A percentile compares a stretch with the other conserved stretches of the same genome.
These are phyloP conservation scores for Cordyceps tenuipes DNA, from an alignment of 2,329 filamentous ascomycete genomes.

Conservation along the genomic window DNA sequence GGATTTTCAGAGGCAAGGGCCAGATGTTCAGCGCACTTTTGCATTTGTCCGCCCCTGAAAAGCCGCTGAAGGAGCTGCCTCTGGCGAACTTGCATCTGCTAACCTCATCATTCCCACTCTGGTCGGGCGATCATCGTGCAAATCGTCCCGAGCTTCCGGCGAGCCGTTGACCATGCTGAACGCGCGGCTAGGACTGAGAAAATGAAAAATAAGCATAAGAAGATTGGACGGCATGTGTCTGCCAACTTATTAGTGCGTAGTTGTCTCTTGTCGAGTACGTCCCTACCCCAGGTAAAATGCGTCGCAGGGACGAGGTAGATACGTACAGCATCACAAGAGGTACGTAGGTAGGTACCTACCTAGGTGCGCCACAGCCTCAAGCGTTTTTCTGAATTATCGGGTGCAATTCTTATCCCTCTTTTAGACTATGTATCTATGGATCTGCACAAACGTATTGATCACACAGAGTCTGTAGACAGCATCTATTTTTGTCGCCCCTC, in stretches of 20 bases:
- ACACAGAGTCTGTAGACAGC: background rate
- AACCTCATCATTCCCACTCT: background rate
- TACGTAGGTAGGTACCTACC: no score
- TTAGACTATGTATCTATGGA: no score
- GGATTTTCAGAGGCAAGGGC: background rate
- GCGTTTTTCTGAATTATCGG: background rate
- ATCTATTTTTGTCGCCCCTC: background rate
- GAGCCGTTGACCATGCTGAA: background rate
- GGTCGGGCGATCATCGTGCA: background rate
- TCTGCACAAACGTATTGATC: no score
- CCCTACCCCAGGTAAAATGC: no score
- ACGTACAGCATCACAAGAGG: no score
- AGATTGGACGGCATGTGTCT: background rate
- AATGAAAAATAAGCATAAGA: background rate
- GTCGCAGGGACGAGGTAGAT: no score
- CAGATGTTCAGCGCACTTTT: background rate
- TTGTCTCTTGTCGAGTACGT: no score
- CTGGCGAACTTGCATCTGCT: background rate
- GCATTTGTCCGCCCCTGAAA: background rate
- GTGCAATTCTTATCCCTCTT: background rate
- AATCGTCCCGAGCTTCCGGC: constrained; percentile 6
- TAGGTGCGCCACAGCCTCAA: no score
- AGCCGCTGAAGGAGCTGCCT: background rate
- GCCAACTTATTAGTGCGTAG: no score
- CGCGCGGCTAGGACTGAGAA: background rate